These are phyloP conservation scores for Trypanosomatidae sp. DNA, from an alignment of 208 protist genomes.

Conservation along the genomic window DNA sequence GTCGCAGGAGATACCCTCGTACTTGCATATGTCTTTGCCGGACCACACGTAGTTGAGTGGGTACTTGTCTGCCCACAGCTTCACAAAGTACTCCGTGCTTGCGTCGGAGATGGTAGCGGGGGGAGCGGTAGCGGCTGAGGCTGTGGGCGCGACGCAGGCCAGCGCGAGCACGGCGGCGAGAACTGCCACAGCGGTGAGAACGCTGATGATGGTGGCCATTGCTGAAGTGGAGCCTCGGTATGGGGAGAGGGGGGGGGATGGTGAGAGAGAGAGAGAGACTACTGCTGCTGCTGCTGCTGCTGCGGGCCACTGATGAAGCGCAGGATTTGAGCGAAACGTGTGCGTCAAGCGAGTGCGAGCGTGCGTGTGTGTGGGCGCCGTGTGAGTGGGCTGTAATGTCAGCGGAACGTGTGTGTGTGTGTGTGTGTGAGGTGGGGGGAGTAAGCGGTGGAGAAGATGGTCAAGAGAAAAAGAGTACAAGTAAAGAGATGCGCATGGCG, in stretches of 20 bases:
- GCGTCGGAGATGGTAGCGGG: constrained; percentile 15
- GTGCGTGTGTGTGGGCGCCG: neutral
- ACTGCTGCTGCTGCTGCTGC: no score
- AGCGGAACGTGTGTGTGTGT: neutral
- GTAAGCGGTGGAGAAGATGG: neutral
- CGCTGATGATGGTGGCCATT: neutral
- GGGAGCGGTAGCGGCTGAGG: neutral
- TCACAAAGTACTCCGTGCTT: constrained; percentile 36
- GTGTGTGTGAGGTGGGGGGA: neutral
- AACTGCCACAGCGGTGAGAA: neutral
- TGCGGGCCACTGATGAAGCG: neutral
- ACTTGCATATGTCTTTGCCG: constrained; percentile 40
- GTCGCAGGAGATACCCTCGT: constrained; percentile 41
- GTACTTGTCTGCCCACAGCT: constrained; percentile 20
- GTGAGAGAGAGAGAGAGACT: neutral
- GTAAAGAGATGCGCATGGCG: no score
- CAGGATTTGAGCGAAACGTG: neutral
- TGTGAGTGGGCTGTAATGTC: neutral
- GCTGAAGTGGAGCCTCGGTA: neutral
- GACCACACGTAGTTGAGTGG: constrained; percentile 37
- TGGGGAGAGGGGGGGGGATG: neutral
- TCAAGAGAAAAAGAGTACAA: neutral
- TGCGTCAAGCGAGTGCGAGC: neutral
- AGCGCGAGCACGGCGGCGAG: constrained; percentile 4
- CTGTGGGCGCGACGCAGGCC: constrained; percentile 1